These are phyloP conservation scores for Thozetella sp. DNA, from an alignment of 495 filamentous ascomycete genomes.

Conservation along the genomic window DNA sequence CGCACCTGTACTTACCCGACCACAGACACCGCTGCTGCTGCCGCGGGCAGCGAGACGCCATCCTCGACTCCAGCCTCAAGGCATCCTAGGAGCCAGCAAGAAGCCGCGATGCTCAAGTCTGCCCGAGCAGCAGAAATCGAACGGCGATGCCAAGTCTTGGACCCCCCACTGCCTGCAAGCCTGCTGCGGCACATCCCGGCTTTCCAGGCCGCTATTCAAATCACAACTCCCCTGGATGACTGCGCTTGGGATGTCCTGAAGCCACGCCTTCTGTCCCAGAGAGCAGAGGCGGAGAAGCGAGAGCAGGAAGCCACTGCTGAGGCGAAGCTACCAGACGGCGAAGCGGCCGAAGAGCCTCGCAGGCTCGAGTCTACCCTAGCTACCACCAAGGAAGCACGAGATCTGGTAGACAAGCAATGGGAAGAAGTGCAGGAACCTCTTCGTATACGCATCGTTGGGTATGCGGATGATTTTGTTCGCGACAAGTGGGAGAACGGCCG, in stretches of 20 bases:
- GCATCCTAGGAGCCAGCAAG: slow-evolving; percentile 42
- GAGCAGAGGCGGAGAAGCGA: slow-evolving; percentile 55
- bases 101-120: slow-evolving; percentile 56
- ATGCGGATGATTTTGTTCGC: slow-evolving; percentile 66
- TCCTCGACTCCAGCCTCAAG: slow-evolving; percentile 12
- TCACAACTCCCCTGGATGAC: slow-evolving; percentile 63
- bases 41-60: neutral
- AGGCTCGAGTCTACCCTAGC: slow-evolving; percentile 22
- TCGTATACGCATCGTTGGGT: slow-evolving; percentile 56
- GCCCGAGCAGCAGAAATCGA: slow-evolving; percentile 68
- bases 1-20: neutral
- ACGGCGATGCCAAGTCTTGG: slow-evolving; percentile 58
- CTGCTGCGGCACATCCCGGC: slow-evolving; percentile 67
- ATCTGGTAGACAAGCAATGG: slow-evolving; percentile 64
- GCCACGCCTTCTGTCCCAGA: slow-evolving; percentile 65
- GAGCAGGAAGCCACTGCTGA: slow-evolving; percentile 47
- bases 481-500: slow-evolving; percentile 58
- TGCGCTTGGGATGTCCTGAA: slow-evolving; percentile 65
- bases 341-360: slow-evolving; percentile 26
- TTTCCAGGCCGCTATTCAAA: slow-evolving; percentile 70
- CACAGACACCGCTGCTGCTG: neutral
- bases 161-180: slow-evolving; percentile 60
- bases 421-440: slow-evolving; percentile 67
- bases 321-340: slow-evolving; percentile 29
- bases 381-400: slow-evolving; percentile 57